phyloP scores from a whole-genome alignment of 805 yeast genomes.

The Wickerhamomyces bovis region DNA sequence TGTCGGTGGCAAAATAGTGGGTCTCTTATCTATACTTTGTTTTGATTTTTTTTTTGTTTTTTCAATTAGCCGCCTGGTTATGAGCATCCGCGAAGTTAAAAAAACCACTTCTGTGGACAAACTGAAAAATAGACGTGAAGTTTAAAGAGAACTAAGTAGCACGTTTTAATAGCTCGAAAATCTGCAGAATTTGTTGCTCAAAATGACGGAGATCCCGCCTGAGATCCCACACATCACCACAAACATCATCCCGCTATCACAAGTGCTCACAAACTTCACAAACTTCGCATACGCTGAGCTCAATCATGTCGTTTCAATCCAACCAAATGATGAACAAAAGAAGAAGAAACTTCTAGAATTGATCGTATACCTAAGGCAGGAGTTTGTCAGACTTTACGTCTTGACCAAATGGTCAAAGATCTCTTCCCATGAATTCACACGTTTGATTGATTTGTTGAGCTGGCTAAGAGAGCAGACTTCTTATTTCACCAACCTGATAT shows the following conservation, averaged over 20 bases:
- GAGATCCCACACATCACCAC: conserved; percentile 66
- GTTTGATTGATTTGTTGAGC: conserved; percentile 76
- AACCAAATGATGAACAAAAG: conserved; percentile 54
- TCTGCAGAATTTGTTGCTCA: neutral
- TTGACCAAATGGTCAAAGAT: conserved; percentile 80
- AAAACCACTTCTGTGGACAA: too few relatives aligned
- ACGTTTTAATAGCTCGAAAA: neutral
- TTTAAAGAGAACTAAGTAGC: too few relatives aligned
- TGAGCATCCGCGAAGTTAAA: too few relatives aligned
- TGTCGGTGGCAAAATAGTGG: too few relatives aligned
- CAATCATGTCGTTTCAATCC: conserved; percentile 51
- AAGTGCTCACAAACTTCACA: conserved; percentile 53
- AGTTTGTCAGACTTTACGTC: conserved; percentile 79
- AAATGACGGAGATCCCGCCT: conserved; percentile 23
- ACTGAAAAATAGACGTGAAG: too few relatives aligned
- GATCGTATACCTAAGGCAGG: conserved; percentile 70
- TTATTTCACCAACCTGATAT: conserved; percentile 54
- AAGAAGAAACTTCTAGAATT: conserved; percentile 65
- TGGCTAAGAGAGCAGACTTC: conserved; percentile 82
- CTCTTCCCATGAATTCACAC: conserved; percentile 62
- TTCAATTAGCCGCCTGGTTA: too few relatives aligned
- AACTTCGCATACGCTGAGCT: conserved; percentile 60
- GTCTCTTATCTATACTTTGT: too few relatives aligned
- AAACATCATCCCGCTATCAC: conserved; percentile 60
- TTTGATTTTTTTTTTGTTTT: too few relatives aligned